Conservation (phyloP, 176 grass and related monocot genomes). For the Areca catechu region DNA sequence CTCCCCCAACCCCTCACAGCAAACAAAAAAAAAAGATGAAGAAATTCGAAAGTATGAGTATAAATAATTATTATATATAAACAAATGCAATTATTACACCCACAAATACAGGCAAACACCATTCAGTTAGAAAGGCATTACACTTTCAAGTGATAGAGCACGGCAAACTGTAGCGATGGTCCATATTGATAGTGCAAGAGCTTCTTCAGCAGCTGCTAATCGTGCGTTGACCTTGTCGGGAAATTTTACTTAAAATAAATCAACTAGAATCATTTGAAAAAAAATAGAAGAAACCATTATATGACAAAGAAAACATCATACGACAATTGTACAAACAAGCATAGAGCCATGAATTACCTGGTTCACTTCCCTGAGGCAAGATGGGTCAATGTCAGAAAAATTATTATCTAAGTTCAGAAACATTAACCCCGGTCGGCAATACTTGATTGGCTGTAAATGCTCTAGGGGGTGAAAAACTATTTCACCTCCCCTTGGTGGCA, state of each 20-base stretch:
- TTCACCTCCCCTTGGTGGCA: constrained; percentile 74
- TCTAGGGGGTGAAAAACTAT: constrained; percentile 80
- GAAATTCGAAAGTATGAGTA: no score
- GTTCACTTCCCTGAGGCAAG: constrained; percentile 31
- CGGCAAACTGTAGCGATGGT: constrained; percentile 74
- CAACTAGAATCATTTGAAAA: no score
- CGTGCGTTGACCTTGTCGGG: constrained; percentile 46
- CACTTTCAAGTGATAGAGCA: constrained; percentile 83
- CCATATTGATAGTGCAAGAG: constrained; percentile 81
- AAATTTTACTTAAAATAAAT: constrained; percentile 4
- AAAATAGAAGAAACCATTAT: no score
- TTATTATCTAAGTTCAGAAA: constrained; percentile 45
- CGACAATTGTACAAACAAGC: no score
- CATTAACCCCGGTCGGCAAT: constrained; percentile 46
- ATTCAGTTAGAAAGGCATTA: constrained; percentile 29
- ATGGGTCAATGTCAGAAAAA: constrained; percentile 28
- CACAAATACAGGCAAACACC: constrained; percentile 3
- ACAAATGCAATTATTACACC: not conserved
- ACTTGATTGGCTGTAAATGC: constrained; percentile 87
- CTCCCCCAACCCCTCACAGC: no score
- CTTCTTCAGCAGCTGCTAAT: constrained; percentile 85
- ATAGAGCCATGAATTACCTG: constrained; percentile 31
- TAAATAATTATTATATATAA: no score
- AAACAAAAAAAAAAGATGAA: no score
- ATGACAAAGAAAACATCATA: no score